These are phyloP conservation scores for Hanseniaspora osmophila DNA, from an alignment of 805 yeast genomes.

Conservation along the genomic window DNA sequence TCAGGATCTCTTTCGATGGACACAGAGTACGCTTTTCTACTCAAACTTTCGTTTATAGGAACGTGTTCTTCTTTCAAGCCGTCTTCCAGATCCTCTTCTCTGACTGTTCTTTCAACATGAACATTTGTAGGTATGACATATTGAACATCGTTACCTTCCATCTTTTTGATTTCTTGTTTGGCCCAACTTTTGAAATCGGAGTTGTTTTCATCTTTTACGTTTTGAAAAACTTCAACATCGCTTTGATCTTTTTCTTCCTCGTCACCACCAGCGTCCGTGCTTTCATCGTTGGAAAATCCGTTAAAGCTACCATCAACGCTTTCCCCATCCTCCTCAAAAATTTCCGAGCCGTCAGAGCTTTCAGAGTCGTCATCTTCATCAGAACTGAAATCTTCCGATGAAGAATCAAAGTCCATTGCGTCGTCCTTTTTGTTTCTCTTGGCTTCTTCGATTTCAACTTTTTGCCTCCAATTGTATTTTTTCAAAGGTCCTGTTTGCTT, in stretches of 20 bases:
- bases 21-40: constrained; percentile 53
- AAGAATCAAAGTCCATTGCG: constrained; percentile 42
- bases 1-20: constrained; percentile 50
- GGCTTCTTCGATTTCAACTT: constrained; percentile 33
- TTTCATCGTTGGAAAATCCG: constrained; percentile 8
- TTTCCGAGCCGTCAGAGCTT: constrained; percentile 9
- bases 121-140: constrained; percentile 37
- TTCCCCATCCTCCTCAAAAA: constrained; percentile 5
- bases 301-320: constrained; percentile 14
- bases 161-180: constrained; percentile 46
- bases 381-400: constrained; percentile 15
- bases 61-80: constrained; percentile 52
- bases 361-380: constrained; percentile 17
- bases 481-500: constrained; percentile 24
- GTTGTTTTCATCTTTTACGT: constrained; percentile 21
- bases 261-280: constrained; percentile 15
- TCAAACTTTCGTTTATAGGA: constrained; percentile 36
- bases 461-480: constrained; percentile 64
- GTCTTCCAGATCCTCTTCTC: constrained; percentile 60
- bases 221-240: constrained; percentile 22
- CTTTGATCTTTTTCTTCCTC: constrained; percentile 21
- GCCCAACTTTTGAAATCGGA: constrained; percentile 83
- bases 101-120: constrained; percentile 39
- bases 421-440: constrained; percentile 37
- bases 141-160: constrained; percentile 45